Percentiles rank a stretch among this genome's conserved stretches.
phyloP scores from a whole-genome alignment of 805 yeast species.

The Myxozyma sirexii region DNA sequence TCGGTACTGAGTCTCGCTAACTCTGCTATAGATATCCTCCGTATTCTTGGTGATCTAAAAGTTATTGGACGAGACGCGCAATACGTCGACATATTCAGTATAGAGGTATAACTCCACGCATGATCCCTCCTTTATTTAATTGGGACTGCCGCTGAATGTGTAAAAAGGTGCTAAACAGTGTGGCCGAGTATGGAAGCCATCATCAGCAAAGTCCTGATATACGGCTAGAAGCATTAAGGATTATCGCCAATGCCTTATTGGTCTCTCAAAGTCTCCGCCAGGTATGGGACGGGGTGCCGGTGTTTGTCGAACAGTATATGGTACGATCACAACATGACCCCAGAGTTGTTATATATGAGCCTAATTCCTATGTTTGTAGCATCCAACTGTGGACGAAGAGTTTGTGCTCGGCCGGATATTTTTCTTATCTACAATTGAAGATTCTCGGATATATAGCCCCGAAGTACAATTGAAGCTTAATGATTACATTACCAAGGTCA shows the following conservation, averaged over 20 bases:
- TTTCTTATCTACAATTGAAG: slow-evolving; percentile 21
- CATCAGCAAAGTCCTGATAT: background rate
- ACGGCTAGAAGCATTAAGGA: slow-evolving; percentile 21
- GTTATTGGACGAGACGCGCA: slow-evolving; percentile 4
- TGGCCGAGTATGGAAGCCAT: slow-evolving; percentile 3
- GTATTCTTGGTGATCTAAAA: slow-evolving; percentile 1
- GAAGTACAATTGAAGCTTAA: background rate
- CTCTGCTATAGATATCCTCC: background rate
- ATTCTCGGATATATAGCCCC: background rate
- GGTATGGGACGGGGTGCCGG: slow-evolving; percentile 1
- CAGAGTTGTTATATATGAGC: background rate
- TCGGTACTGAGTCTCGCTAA: background rate
- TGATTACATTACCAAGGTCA: slow-evolving; percentile 2
- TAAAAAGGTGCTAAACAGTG: slow-evolving; percentile 1
- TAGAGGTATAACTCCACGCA: background rate
- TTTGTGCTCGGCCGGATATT: slow-evolving; percentile 26
- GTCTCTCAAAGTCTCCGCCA: slow-evolving; percentile 5
- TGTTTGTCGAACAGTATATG: slow-evolving; percentile 6
- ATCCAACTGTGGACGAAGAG: slow-evolving; percentile 18
- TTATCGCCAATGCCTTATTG: slow-evolving; percentile 26
- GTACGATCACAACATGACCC: background rate
- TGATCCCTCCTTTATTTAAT: background rate
- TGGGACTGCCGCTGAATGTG: background rate
- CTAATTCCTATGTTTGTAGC: background rate
- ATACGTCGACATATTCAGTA: background rate